Base-by-base conservation (phyloP, 2,329 filamentous ascomycete species). In the Phyllosticta citribraziliensis region DNA sequence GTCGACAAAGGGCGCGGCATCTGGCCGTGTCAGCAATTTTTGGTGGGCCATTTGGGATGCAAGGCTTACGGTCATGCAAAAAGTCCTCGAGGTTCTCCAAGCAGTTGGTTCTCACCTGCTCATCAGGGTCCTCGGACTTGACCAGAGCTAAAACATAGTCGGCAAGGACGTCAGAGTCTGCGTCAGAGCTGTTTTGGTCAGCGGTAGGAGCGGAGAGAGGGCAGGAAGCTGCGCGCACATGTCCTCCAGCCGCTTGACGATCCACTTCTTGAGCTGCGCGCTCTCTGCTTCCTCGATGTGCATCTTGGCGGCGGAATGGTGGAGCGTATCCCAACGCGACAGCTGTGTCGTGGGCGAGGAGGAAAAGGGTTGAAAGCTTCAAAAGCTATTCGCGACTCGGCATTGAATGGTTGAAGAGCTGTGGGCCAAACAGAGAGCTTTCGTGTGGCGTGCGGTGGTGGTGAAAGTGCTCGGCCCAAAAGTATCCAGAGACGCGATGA, bases 131-230 rank as follows among this genome's bases (percentile, higher is more conserved):
- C 65, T 91, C 87, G 64, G 88, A 85, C 60, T 84, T 83, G 54
- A 93, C 76, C 20, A 94, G 81, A 6, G 88, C 89, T 64, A 92
- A 80, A n/a, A 93, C 87, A 70, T 92, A 94, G 67, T 94, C 89
- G 55, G 88, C 89, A 2, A 94, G 84, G 5, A 93, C 88, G 68
- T 91, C 89, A 33, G 86, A 83, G 70, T 94, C 89, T 57, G 88
- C 88, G 68, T 92, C 88, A 27, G 88, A 89, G 58, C 88, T 90
- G 64, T 27, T 60, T 17, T 22, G 19, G 51, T 61, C 52, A 52
- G 33, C 22, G 24, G 54, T 55, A 24, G 33, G n/a, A 47, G 24
- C 56, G 60, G 52, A 33, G 27, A 51, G 54, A 52, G 62, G 11
- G 19, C 53, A 12, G 52, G 35, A 47, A 17, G 35, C 22, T n/a